Percentiles rank a stretch among this genome's conserved stretches.
Evolutionary conservation across 768 basidiomycete species (phyloP).

Genomic region (Pleurotus sapidus): DNA sequence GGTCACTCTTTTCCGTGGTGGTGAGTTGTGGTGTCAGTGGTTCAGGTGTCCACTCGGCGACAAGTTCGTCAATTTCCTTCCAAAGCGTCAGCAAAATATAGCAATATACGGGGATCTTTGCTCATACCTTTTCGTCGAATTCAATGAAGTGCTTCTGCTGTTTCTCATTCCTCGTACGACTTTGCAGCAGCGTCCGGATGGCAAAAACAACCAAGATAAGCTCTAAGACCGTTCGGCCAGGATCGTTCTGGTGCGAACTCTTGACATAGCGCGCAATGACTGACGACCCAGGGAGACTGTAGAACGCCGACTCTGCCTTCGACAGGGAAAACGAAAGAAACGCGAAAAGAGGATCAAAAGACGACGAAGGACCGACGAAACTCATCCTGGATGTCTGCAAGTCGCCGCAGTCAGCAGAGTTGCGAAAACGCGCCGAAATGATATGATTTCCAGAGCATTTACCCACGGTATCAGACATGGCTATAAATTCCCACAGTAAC

Average conservation of each 20-base stretch:
- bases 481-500: too few species aligned
- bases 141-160: conserved; percentile 87
- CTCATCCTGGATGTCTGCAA: not conserved
- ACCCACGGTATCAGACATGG: too few species aligned
- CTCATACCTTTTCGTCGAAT: conserved; percentile 82
- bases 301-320: conserved; percentile 63
- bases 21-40: conserved; percentile 67
- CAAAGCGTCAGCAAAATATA: not conserved
- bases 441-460: too few species aligned
- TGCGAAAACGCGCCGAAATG: too few species aligned
- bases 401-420: not conserved
- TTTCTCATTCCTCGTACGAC: conserved; percentile 82
- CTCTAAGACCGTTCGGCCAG: conserved; percentile 88
- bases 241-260: conserved; percentile 95
- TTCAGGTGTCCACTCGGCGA: conserved; percentile 93
- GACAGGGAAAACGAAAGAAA: conserved; percentile 62
- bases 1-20: conserved; percentile 58
- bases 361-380: conserved; percentile 19
- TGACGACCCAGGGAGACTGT: conserved; percentile 75
- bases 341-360: conserved; percentile 52
- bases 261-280: conserved; percentile 89
- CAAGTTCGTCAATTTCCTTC: conserved; percentile 95
- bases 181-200: conserved; percentile 86
- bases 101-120: not conserved
- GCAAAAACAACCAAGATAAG: conserved; percentile 86